These are phyloP conservation scores for Quercus parvula DNA, from an alignment of 306 rosid species.

Conservation along the genomic window DNA sequence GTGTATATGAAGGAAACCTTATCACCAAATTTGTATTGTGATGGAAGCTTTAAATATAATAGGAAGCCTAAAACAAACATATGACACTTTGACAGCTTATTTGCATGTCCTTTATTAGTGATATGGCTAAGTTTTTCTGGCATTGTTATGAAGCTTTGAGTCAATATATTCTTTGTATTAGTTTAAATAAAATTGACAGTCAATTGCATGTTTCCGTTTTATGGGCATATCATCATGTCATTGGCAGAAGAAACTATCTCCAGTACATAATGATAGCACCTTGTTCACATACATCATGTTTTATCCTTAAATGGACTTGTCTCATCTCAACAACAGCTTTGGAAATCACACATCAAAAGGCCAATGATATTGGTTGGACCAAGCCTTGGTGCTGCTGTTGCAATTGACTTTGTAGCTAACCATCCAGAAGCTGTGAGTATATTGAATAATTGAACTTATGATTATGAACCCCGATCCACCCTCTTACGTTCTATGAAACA, in stretches of 20 bases:
- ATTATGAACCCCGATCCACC: constrained; percentile 2
- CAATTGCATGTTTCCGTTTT: too few relatives aligned
- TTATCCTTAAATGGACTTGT: constrained; percentile 4
- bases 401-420: constrained; percentile 80
- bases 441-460: constrained; percentile 24
- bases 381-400: constrained; percentile 97
- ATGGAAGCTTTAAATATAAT: neutral
- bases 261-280: neutral
- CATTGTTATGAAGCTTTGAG: neutral
- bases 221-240: constrained; percentile 7
- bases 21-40: neutral
- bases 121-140: neutral
- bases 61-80: neutral
- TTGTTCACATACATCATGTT: neutral
- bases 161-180: too few relatives aligned
- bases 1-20: neutral
- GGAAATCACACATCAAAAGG: constrained; percentile 71
- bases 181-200: too few relatives aligned
- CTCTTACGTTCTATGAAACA: constrained; percentile 13
- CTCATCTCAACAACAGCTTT: constrained; percentile 52
- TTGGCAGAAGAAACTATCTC: constrained; percentile 10
- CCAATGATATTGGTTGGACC: constrained; percentile 94
- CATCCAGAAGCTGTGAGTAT: constrained; percentile 88
- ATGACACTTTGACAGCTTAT: neutral
- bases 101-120: neutral